A percentile compares a stretch with the other conserved stretches of the same genome.
These are phyloP conservation scores for Silene conica DNA, from an alignment of 148 eudicot species.

Conservation along the genomic window DNA sequence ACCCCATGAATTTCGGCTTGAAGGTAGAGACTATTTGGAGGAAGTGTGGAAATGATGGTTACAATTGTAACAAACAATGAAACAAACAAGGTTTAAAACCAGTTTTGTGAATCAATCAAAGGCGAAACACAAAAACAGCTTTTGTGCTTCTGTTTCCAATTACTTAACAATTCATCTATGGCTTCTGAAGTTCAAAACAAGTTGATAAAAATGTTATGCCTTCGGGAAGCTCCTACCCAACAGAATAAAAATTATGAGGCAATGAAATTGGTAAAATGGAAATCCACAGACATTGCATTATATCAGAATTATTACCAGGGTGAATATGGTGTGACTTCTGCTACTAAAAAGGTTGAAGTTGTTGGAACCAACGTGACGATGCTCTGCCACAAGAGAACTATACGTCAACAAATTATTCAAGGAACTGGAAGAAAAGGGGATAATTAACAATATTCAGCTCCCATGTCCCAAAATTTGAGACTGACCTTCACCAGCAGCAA, in stretches of 20 bases:
- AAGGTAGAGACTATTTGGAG: background rate
- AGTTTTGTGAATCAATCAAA: background rate
- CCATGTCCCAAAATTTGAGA: background rate
- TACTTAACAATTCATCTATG: too few relatives aligned
- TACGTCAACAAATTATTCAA: background rate
- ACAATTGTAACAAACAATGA: background rate
- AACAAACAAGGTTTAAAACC: background rate
- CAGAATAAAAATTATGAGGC: background rate
- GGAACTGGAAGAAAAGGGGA: background rate
- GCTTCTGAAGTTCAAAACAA: background rate
- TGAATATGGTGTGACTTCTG: constrained; percentile 83
- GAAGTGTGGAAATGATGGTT: background rate
- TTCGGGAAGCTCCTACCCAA: background rate
- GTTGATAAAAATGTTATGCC: background rate
- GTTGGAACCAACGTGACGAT: constrained; percentile 82
- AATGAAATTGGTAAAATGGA: background rate
- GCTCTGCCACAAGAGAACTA: constrained; percentile 37
- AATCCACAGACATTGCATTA: background rate
- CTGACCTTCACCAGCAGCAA: constrained; percentile 80
- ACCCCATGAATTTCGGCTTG: background rate
- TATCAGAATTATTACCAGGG: constrained; percentile 42
- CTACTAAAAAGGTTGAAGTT: constrained; percentile 77
- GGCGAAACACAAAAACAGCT: background rate
- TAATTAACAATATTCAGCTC: background rate
- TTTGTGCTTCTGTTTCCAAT: background rate